Conservation (phyloP, 2,329 filamentous ascomycete species). For the Paradendryphiella salina region DNA sequence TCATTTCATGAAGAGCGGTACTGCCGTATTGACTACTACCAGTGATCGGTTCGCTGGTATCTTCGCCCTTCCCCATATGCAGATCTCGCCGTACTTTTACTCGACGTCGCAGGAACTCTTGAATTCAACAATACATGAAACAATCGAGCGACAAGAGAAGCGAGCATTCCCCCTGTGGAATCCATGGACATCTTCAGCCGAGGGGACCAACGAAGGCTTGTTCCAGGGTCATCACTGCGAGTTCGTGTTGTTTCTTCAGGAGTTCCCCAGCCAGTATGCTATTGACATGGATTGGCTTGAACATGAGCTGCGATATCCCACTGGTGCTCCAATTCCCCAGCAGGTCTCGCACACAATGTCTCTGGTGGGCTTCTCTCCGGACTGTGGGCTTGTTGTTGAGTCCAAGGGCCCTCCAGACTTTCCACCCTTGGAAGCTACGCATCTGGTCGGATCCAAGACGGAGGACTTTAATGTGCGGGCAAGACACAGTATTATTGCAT, state of each 20-base stretch:
- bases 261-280: constrained; percentile 45
- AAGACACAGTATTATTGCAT: constrained; percentile 58
- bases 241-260: constrained; percentile 82
- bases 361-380: constrained; percentile 65
- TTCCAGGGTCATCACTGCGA: constrained; percentile 81
- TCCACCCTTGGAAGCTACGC: constrained; percentile 55
- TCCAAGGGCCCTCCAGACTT: constrained; percentile 62
- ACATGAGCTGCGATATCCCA: constrained; percentile 62
- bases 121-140: constrained; percentile 70
- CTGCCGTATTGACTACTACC: constrained; percentile 80
- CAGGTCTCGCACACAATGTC: constrained; percentile 61
- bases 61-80: constrained; percentile 83
- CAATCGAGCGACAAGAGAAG: constrained; percentile 67
- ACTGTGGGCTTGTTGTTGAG: constrained; percentile 67
- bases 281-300: constrained; percentile 57
- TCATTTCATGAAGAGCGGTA: constrained; percentile 81
- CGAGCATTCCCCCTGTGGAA: constrained; percentile 59
- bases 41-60: constrained; percentile 88
- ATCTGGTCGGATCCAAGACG: constrained; percentile 61
- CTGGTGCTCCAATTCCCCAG: constrained; percentile 57
- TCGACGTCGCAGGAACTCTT: constrained; percentile 59
- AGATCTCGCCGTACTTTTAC: constrained; percentile 61
- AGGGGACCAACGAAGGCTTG: constrained; percentile 59
- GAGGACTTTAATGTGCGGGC: constrained; percentile 59
- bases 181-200: constrained; percentile 75